A percentile compares a stretch with the other conserved stretches of the same genome.
Evolutionary conservation across 1,284 basidiomycete genomes (phyloP).

Genomic region (Boletus austroedulis): DNA sequence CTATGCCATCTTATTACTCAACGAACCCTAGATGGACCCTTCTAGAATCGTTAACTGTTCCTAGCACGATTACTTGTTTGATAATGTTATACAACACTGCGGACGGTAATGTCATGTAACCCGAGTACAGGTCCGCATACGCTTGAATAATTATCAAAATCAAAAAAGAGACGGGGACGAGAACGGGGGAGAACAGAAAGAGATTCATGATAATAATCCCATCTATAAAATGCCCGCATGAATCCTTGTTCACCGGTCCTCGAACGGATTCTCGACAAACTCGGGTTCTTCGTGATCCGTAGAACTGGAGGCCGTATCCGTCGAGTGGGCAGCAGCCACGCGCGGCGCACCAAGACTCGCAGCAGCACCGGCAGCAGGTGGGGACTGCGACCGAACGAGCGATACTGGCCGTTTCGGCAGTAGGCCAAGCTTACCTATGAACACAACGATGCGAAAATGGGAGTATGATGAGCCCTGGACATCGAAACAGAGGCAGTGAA

Average conservation of each 20-base stretch:
- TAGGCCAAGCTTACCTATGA: conserved; percentile 56
- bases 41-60: too few species aligned
- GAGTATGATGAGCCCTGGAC: not conserved
- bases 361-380: conserved; percentile 11
- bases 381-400: conserved; percentile 45
- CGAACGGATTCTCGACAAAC: conserved; percentile 30
- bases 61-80: not conserved
- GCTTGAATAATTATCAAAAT: not conserved
- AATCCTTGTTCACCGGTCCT: conserved; percentile 12
- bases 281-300: conserved; percentile 15
- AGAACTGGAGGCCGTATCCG: conserved; percentile 14
- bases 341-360: conserved; percentile 4
- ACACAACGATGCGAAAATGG: not conserved
- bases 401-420: conserved; percentile 73
- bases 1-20: too few species aligned
- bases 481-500: accelerated
- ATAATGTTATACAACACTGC: conserved; percentile 1
- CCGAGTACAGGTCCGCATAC: not conserved
- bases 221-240: not conserved
- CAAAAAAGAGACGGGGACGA: too few species aligned
- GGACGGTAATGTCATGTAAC: too few species aligned
- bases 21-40: too few species aligned
- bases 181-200: not conserved
- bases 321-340: conserved; percentile 11
- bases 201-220: not conserved